Percentiles rank a stretch among this genome's conserved stretches.
phyloP scores from a whole-genome alignment of 1,284 basidiomycete genomes.

The Cryptococcus wingfieldii region DNA sequence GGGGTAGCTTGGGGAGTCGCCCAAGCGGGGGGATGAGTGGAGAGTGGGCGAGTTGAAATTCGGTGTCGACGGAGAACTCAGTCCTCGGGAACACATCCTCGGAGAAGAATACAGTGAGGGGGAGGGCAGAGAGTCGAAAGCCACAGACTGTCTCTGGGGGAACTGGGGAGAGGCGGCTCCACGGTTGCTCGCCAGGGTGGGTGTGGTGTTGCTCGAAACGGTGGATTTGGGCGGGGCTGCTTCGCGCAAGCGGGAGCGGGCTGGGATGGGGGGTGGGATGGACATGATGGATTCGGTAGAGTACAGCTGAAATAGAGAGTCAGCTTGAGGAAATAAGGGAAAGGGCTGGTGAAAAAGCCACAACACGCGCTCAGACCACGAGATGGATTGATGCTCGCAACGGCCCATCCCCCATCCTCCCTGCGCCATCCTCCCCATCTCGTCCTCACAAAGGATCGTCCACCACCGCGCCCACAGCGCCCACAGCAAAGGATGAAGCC shows the following conservation, averaged over 20 bases:
- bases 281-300: constrained; percentile 7
- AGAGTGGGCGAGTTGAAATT: not conserved
- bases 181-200: too few relatives aligned
- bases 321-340: not conserved
- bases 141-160: too few relatives aligned
- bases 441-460: too few relatives aligned
- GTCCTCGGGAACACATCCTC: not conserved
- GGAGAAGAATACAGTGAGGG: too few relatives aligned
- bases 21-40: not conserved
- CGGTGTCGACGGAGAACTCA: constrained; percentile 1
- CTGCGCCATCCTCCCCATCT: too few relatives aligned
- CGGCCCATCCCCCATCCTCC: too few relatives aligned
- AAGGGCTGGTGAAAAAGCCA: not conserved
- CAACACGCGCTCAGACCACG: too few relatives aligned
- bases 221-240: constrained; percentile 6
- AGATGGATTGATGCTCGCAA: not conserved
- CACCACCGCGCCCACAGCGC: too few relatives aligned
- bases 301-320: not conserved
- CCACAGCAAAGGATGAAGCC: not conserved
- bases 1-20: not conserved
- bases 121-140: too few relatives aligned
- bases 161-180: too few relatives aligned
- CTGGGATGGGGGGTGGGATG: constrained; percentile 14
- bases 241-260: constrained; percentile 12
- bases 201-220: not conserved